These are phyloP conservation scores for Arthrinium phaeospermum DNA, from an alignment of 2,329 filamentous ascomycete species.

Conservation along the genomic window DNA sequence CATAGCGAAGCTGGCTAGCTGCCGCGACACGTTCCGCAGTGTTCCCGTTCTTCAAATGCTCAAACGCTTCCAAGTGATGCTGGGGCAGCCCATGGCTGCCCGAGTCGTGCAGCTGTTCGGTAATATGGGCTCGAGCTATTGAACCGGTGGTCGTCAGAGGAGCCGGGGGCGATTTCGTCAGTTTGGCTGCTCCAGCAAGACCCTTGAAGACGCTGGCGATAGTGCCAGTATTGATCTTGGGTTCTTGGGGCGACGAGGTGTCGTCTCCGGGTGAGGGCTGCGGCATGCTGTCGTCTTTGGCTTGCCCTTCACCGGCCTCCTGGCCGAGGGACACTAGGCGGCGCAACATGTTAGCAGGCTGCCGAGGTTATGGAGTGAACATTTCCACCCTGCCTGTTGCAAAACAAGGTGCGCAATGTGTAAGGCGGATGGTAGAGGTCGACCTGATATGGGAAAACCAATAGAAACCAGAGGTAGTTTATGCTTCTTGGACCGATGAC, in stretches of 20 bases:
- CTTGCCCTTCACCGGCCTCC: constrained; percentile 45
- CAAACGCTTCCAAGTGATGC: constrained; percentile 60
- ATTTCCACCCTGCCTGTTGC: constrained; percentile 20
- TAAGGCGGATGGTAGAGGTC: constrained; percentile 13
- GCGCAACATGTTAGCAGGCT: constrained; percentile 47
- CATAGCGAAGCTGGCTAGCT: constrained; percentile 60
- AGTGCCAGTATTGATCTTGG: constrained; percentile 56
- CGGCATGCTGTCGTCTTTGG: constrained; percentile 60
- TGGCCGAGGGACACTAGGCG: constrained; percentile 51
- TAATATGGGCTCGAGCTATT: constrained; percentile 44
- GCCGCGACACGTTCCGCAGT: constrained; percentile 61
- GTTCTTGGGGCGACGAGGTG: constrained; percentile 56
- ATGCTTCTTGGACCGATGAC: constrained; percentile 7
- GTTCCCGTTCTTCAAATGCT: constrained; percentile 58
- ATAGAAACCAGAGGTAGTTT: not conserved
- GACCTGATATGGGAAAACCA: not conserved
- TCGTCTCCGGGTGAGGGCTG: constrained; percentile 61
- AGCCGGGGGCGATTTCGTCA: constrained; percentile 56
- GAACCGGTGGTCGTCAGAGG: constrained; percentile 46
- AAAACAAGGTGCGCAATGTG: constrained; percentile 21
- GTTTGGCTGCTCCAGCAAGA: constrained; percentile 58
- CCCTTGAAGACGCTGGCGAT: constrained; percentile 69
- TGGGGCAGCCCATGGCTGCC: constrained; percentile 52
- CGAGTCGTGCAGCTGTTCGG: constrained; percentile 51
- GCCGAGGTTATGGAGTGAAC: not conserved